These are phyloP conservation scores for Cutaneotrichosporon arboriforme DNA, from an alignment of 1,284 basidiomycete species.

Conservation along the genomic window DNA sequence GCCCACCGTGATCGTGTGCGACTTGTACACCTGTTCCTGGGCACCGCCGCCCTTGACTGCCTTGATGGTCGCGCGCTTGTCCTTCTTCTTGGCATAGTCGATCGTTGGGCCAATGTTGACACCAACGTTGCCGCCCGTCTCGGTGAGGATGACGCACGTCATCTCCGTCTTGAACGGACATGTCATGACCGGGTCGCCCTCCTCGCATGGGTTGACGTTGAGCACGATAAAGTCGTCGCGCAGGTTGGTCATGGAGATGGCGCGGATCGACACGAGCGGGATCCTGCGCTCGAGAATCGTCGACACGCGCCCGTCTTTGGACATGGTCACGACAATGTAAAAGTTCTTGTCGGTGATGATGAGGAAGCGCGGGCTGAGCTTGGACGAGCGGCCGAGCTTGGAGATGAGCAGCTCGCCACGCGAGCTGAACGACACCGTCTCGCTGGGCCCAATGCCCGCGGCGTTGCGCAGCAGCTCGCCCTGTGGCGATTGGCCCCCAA, in stretches of 20 bases:
- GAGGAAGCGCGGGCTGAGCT: conserved; percentile 84
- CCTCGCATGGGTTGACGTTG: conserved; percentile 70
- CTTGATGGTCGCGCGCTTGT: conserved; percentile 84
- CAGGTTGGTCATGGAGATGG: conserved; percentile 77
- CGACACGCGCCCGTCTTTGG: conserved; percentile 61
- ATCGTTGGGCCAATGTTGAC: conserved; percentile 74
- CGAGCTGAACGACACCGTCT: conserved; percentile 82
- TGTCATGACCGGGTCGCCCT: conserved; percentile 90
- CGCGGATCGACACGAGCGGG: conserved; percentile 77
- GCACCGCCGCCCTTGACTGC: conserved; percentile 85
- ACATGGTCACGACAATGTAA: conserved; percentile 69
- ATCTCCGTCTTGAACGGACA: conserved; percentile 97
- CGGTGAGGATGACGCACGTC: conserved; percentile 69
- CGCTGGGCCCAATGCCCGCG: conserved; percentile 66
- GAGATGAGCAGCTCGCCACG: conserved; percentile 79
- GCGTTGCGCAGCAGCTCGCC: conserved; percentile 72
- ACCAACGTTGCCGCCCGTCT: conserved; percentile 71
- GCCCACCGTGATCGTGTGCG: conserved; percentile 78
- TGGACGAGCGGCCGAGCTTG: conserved; percentile 81
- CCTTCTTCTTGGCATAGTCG: conserved; percentile 93
- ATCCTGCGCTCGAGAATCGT: conserved; percentile 81
- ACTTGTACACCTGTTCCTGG: conserved; percentile 87
- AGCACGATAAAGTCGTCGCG: conserved; percentile 91
- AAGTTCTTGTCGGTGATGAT: conserved; percentile 84
- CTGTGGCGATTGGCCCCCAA: conserved; percentile 73